Evolutionary conservation across 768 basidiomycete genomes (phyloP), one percentile per base, ranked within the genome.

Genomic region (Suillus hirtellus): DNA sequence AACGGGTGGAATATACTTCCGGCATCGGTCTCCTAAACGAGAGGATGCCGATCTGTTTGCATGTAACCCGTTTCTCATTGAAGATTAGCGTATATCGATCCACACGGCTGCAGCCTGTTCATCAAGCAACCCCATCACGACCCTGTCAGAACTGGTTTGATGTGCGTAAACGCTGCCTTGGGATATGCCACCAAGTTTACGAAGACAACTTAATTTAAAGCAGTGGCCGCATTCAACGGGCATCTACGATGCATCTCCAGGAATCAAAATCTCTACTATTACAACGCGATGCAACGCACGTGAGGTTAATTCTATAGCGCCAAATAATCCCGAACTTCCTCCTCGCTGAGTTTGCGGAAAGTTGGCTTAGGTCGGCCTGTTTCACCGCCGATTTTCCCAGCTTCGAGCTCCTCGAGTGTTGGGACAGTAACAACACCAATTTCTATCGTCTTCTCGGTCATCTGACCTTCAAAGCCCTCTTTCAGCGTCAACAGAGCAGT

Each of bases 361-460:
- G 93, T 92, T 21, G 96, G 90, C 74, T 85, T 91, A 40, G 87
- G 87, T 61, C 91, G 83, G 52, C 84, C 88, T 27, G 85, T 89
- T 69, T 80, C 84, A 60, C 83, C 85, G 52, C 88, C 87, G 68
- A 89, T 80, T 78, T 89, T 88, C 50, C 86, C 89, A 46, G 84
- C 86, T 65, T 81, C 79, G 63, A 84, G 72, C 66, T 83, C 81
- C 54, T 83, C 83, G 24, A 77, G 71, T 14, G 90, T 91, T 9
- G 95, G 93, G 17, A 96, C 91, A 58, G 95, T 96, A 67, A 99
- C 86, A 46, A 99, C 89, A 40, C 97, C 97, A 59, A 99, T 94
- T 80, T 99, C 97, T 72, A 99, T 97, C 53, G 97, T 99, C 82
- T 97, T 96, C 79, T 98, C 97, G 35, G 96, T 98, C 96, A 99